These are phyloP conservation scores for Penicillium maclennaniae DNA, from an alignment of 495 filamentous ascomycete genomes.

Conservation along the genomic window DNA sequence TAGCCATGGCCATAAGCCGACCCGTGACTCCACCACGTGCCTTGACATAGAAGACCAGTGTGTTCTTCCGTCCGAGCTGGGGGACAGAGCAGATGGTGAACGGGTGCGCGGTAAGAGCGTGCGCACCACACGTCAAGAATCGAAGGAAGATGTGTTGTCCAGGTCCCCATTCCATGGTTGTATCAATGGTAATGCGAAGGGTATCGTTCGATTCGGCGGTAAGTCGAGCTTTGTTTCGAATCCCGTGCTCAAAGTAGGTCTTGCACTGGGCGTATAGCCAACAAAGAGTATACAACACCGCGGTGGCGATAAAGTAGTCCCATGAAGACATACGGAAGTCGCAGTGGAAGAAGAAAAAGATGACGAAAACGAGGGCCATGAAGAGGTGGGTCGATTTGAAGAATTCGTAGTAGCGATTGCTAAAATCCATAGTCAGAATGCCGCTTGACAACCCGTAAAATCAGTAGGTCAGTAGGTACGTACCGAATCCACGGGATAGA, in stretches of 20 bases:
- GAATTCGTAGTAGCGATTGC: conserved; percentile 56
- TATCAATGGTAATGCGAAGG: conserved; percentile 40
- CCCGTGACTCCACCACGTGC: conserved; percentile 32
- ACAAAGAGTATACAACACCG: conserved; percentile 39
- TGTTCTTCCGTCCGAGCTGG: conserved; percentile 10
- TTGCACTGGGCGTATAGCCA: conserved; percentile 41
- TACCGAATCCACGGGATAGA: conserved; percentile 49
- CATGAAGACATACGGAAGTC: conserved; percentile 51
- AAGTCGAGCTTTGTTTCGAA: conserved; percentile 39
- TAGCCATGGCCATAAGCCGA: conserved; percentile 25
- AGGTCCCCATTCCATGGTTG: conserved; percentile 34
- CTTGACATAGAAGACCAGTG: conserved; percentile 29
- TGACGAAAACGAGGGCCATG: conserved; percentile 48
- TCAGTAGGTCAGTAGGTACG: conserved; percentile 1
- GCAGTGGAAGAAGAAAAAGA: conserved; percentile 59
- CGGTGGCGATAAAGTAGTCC: conserved; percentile 55
- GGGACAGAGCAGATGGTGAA: conserved; percentile 46
- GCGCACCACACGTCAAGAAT: conserved; percentile 30
- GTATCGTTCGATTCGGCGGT: conserved; percentile 30
- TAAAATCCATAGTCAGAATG: conserved; percentile 9
- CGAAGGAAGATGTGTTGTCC: conserved; percentile 46
- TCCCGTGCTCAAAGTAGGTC: conserved; percentile 40
- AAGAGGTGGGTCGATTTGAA: conserved; percentile 55
- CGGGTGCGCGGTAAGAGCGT: conserved; percentile 36
- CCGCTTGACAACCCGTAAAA: neutral